Evolutionary conservation across 805 yeast genomes (phyloP), one percentile per base, ranked within the genome.

Genomic region (Kodamaea lidongshanica): DNA sequence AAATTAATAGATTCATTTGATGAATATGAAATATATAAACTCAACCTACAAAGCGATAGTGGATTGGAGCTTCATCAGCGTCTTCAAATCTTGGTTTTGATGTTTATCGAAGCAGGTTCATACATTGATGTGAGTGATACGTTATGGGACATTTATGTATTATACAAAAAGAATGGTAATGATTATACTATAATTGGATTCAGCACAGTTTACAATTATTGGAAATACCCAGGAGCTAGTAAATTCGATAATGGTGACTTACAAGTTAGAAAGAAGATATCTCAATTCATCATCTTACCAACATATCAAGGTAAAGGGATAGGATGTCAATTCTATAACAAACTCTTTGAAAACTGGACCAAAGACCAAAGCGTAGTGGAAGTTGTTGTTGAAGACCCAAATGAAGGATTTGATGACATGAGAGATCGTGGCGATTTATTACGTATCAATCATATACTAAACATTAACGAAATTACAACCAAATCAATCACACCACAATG

Each of bases 61-160:
- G 75, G 77, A 0, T 43, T 57, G 26, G 74, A 70, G 38, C 53
- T 86, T 30, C 88, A 79, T 45, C 56, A 67, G 28, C 58, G 95
- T 36, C 65, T 87, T 41, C 94, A 86, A 43, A 75, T 88, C 2
- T 73, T 92, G 43, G 83, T 84, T 10, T 59, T 89, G 16, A 62
- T 92, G 7, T 87, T 79, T 58, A 89, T 92, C 42, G 98, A 92
- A 52, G 97, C 95, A 0, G 97, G 96, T 2, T 77, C 94, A 1
- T 84, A 74, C 46, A 86, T 92, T 33, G 96, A 88, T 48, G 66
- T 69, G 22, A 54, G 54, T 0, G 98, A 92, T 54, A 67, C 69
- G 6, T 65, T 71, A 11, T 92, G 98, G 98, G 86, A 83, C 27
- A 50, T 87, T 3, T 88, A 73, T 49, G 61, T 79, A 20, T 40